These are phyloP conservation scores for Candida oleophila DNA, from an alignment of 805 yeast genomes.

Conservation along the genomic window DNA sequence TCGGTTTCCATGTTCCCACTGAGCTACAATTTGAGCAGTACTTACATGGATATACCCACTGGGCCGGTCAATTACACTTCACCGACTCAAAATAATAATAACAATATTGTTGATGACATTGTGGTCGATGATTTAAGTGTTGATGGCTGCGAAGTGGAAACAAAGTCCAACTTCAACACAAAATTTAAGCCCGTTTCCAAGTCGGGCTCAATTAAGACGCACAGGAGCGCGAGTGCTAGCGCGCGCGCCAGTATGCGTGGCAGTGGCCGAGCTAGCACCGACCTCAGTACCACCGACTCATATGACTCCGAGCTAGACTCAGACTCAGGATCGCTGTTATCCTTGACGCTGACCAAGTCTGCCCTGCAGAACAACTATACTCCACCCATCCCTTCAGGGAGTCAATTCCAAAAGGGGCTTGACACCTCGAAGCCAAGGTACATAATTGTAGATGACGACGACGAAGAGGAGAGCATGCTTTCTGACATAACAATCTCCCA, in stretches of 20 bases:
- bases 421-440: background rate
- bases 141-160: background rate
- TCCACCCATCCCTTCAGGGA: background rate
- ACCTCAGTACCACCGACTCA: background rate
- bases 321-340: background rate
- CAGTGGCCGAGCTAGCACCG: no score
- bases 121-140: no score
- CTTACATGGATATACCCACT: background rate
- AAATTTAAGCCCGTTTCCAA: background rate
- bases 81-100: background rate
- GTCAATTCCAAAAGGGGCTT: background rate
- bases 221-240: background rate
- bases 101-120: background rate
- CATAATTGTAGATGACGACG: conserved; percentile 9
- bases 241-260: no score
- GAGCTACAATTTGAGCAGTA: background rate
- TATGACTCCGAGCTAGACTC: background rate
- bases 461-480: conserved; percentile 14
- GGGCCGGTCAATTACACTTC: background rate
- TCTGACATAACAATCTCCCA: conserved; percentile 9
- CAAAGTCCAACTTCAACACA: background rate
- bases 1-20: conserved; percentile 2
- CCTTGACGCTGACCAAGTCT: background rate
- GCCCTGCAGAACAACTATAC: background rate
- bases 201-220: background rate